Evolutionary conservation across 78 protist genomes (phyloP).

Genomic region (Dictyostelium brefeldianum): DNA sequence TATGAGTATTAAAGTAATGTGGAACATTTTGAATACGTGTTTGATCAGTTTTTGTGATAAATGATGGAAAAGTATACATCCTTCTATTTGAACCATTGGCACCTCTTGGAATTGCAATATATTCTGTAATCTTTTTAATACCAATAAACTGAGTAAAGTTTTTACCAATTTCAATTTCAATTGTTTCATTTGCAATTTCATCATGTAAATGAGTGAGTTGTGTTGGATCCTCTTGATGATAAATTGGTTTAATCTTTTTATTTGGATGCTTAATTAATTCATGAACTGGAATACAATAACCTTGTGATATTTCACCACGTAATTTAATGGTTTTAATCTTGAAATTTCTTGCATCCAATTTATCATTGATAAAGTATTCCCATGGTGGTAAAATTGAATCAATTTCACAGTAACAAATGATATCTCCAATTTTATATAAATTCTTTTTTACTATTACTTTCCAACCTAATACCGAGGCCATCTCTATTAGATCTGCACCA

Average conservation of each 20-base stretch:
- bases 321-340: conserved; percentile 77
- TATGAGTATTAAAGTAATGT: background rate
- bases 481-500: conserved; percentile 82
- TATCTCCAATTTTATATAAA: conserved; percentile 70
- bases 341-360: conserved; percentile 67
- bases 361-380: conserved; percentile 57
- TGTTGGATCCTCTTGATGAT: background rate
- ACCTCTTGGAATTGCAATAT: background rate
- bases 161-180: conserved; percentile 30
- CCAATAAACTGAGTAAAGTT: conserved; percentile 78
- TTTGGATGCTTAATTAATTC: conserved; percentile 59
- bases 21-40: conserved; percentile 76
- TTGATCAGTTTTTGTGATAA: conserved; percentile 78
- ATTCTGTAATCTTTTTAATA: conserved; percentile 56
- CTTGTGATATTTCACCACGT: conserved; percentile 64
- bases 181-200: background rate
- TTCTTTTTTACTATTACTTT: conserved; percentile 76
- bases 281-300: conserved; percentile 77
- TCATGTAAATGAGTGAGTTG: background rate
- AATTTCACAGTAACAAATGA: conserved; percentile 73
- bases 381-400: conserved; percentile 84
- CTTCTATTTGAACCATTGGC: conserved; percentile 11
- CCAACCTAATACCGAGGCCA: conserved; percentile 84
- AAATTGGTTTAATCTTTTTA: background rate
- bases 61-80: conserved; percentile 59